Base-by-base conservation (phyloP, 2,329 filamentous ascomycete genomes). In the Stachybotrys chlorohalonatus region DNA sequence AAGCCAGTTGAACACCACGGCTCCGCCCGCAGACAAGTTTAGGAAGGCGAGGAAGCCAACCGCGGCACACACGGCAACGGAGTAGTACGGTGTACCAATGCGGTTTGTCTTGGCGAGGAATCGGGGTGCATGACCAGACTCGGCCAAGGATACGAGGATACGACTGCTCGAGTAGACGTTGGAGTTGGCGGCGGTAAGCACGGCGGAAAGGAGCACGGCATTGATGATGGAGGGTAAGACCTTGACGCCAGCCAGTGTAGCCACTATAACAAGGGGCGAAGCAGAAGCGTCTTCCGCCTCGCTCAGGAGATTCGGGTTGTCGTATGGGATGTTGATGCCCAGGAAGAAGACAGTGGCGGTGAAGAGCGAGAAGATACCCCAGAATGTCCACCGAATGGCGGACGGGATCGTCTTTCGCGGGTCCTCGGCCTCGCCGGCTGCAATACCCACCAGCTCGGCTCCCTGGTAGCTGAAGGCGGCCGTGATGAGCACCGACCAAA, bases 171-270 rank as follows among this genome's bases (percentile, higher is more conserved):
- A 87, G 72, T 89, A 90, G 56, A 91, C 79, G 70, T 89, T 89
- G 13, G 86, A 87, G 71, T 88, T 90, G 56, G 86, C 89, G 6
- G 89, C 88, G 0, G 87, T 89, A 61, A 90, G 82, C 7, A 91
- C 89, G 3, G 87, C 88, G 0, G 87, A 89, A 24, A 93, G 75
- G 9, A 93, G 81, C 7, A 90, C 84, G 15, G 83, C 87, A 68
- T 93, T 93, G 75, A 93, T 84, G 65, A 92, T 84, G 61, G 82
- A 74, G 6, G 83, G 80, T 5, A 90, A 79, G 4, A 81, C 78
- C 7, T 73, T 71, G 55, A 89, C 83, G 47, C 85, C 85, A 32
- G 85, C 86, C 16, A 81, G 75, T 39, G 77, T 73, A 45, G 78
- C 79, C 32, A 80, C 79, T 55, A 85, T 79, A 63, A 85, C 82